Evolutionary conservation across 352 stramenopile genomes (phyloP), one percentile per base, ranked within the genome.

Genomic region (Globisporangium echinulatum): DNA sequence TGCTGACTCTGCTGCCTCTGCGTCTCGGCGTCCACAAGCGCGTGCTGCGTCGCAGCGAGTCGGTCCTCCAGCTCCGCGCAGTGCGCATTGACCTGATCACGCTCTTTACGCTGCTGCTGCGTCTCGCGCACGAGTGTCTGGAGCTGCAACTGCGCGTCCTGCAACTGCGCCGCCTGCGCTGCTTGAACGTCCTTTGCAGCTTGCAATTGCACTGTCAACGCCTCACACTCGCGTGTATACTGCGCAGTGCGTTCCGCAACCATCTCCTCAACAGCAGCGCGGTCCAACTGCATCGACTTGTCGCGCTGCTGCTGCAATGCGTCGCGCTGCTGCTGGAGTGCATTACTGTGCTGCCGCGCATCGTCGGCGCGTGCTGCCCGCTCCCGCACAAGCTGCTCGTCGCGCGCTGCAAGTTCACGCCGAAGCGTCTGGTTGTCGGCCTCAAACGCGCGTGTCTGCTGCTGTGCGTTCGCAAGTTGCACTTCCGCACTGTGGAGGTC

Each of bases 381-480:
- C 38, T 88, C 77, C 38, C 81, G 82, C 3, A 54, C 56, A 14
- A 85, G 50, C 46, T 82, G 75, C 6, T 88, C 80, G 43, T 90
- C 80, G 51, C 85, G 84, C 0, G 77, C 67, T 4, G 68, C 69
- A 37, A 90, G 62, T 15, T 88, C 61, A 13, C 67, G 67, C 17
- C 80, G 80, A 56, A 90, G 33, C 15, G 73, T 75, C 37, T 74
- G 82, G 46, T 88, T 90, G 57, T 90, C 75, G 58, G 88, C 77
- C 38, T 90, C 77, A 56, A 79, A 88, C 54, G 77, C 72, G 11
- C 88, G 59, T 76, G 86, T 80, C 64, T 90, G 77, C 54, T 88
- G 71, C 54, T 90, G 81, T 0, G 79, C 78, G 19, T 85, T 70
- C 13, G 71, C 77, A 5, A 90, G 66, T 40, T 87, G 74, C 61